A percentile compares a stretch with the other conserved stretches of the same genome.
Conservation (phyloP, 192 early-diverging fungal genomes). For the Neocallimastix lanati region DNA sequence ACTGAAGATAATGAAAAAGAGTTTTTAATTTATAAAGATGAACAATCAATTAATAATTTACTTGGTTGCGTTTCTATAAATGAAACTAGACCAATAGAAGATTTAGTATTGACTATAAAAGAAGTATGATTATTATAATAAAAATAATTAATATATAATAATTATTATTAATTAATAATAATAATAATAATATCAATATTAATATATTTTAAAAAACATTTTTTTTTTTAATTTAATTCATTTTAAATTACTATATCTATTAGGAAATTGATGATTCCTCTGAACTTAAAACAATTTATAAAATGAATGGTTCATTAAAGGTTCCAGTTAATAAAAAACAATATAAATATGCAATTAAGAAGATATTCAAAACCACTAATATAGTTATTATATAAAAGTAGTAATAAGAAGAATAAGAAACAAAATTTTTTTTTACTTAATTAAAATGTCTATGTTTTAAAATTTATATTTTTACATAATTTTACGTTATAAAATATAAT, state of each 20-base stretch:
- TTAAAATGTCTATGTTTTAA: too few relatives aligned
- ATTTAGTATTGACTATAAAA: background rate
- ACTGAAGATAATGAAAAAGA: background rate
- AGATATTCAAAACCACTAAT: background rate
- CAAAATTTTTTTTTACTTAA: too few relatives aligned
- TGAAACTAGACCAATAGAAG: background rate
- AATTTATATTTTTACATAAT: too few relatives aligned
- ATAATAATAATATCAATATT: too few relatives aligned
- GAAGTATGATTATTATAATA: background rate
- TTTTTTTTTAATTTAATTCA: too few relatives aligned
- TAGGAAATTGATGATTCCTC: background rate
- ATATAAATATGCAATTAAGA: background rate
- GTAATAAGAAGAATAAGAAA: too few relatives aligned
- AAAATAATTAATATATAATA: too few relatives aligned
- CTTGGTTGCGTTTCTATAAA: background rate
- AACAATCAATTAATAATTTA: background rate
- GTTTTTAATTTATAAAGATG: background rate
- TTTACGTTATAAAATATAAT: too few relatives aligned
- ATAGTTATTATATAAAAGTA: background rate
- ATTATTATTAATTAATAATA: too few relatives aligned
- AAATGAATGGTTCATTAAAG: background rate
- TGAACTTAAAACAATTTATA: background rate
- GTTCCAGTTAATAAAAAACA: background rate
- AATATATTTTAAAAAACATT: too few relatives aligned
- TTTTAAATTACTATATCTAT: background rate